Conservation (phyloP, 2,329 filamentous ascomycete genomes). For the Neofusicoccum umdonicola region DNA sequence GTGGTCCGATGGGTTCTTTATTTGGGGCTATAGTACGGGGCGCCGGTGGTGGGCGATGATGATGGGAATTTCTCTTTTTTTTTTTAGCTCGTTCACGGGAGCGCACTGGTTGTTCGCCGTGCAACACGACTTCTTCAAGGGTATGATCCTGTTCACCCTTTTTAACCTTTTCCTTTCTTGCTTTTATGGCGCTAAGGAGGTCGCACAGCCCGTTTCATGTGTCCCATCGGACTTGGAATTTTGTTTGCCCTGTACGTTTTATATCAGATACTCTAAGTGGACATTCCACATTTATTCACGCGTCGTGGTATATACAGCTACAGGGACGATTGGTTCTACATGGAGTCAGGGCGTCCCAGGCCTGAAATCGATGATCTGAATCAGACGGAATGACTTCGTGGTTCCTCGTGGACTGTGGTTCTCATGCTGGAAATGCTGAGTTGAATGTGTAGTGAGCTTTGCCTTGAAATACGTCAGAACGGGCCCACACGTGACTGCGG, state of each 20-base stretch:
- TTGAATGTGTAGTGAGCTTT: too few species aligned
- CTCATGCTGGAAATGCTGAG: too few species aligned
- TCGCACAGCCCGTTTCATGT: background rate
- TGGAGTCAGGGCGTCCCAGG: too few species aligned
- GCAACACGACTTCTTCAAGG: background rate
- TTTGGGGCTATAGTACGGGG: background rate
- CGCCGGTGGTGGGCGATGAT: background rate
- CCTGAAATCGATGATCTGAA: too few species aligned
- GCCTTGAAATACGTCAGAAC: too few species aligned
- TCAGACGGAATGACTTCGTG: too few species aligned
- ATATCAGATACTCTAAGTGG: constrained; percentile 4
- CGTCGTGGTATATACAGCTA: background rate
- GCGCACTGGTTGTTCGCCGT: constrained; percentile 5
- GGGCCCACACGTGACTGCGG: too few species aligned
- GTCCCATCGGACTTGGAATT: background rate
- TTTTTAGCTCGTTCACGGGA: background rate
- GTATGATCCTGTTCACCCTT: background rate
- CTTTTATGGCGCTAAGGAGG: background rate
- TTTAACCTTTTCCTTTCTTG: background rate
- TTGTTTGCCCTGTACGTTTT: background rate
- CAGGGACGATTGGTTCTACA: background rate
- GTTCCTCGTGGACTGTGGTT: too few species aligned
- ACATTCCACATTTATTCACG: background rate
- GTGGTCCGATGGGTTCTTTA: background rate
- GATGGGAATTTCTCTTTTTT: background rate